Evolutionary conservation across 768 basidiomycete genomes (phyloP).

Genomic region (Lentinula raphanica): DNA sequence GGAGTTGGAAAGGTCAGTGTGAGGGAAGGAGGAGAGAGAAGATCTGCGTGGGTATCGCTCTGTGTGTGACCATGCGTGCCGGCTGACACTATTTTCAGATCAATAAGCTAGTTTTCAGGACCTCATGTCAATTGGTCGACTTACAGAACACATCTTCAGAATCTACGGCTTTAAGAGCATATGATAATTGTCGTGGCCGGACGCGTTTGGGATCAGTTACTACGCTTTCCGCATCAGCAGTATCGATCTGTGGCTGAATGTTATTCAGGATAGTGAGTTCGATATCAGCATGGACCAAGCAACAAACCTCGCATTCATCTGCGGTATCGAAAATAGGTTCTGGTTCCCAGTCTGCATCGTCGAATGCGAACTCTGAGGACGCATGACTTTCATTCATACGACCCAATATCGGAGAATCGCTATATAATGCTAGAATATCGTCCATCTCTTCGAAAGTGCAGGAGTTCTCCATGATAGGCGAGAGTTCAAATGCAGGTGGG

Average conservation of each 20-base stretch:
- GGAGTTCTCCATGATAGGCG: conserved; percentile 3
- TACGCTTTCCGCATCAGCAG: neutral
- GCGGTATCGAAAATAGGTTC: neutral
- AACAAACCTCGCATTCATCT: neutral
- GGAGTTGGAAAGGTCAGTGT: conserved; percentile 4
- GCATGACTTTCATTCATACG: neutral
- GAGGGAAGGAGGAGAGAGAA: conserved; percentile 2
- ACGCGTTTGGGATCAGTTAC: neutral
- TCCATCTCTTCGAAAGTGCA: conserved; percentile 1
- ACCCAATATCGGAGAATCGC: neutral
- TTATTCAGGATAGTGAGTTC: neutral
- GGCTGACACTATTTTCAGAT: neutral
- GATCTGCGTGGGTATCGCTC: neutral
- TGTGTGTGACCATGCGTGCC: neutral
- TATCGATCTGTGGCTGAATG: neutral
- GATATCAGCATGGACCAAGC: neutral
- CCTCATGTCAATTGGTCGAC: neutral
- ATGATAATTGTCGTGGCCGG: neutral
- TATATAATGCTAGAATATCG: conserved; percentile 4
- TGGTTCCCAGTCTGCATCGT: conserved; percentile 4
- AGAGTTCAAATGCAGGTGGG: neutral
- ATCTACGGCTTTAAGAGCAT: neutral
- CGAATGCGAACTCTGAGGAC: neutral
- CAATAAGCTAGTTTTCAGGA: neutral
- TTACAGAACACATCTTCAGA: neutral